Conservation (phyloP, 2,329 filamentous ascomycete genomes). For the Claviceps pusilla region DNA sequence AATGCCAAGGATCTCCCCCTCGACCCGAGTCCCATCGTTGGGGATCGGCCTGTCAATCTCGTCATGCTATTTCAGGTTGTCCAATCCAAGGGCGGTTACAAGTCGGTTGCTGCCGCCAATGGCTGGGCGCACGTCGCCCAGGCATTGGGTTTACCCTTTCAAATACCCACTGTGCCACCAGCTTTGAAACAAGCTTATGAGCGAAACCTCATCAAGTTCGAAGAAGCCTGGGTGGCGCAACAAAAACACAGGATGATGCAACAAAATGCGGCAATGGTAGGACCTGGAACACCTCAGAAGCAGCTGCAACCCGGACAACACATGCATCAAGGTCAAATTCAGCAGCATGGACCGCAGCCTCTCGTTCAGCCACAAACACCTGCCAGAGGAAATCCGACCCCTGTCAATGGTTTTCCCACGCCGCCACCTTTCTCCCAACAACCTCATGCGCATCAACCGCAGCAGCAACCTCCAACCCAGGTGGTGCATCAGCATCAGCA, state of each 20-base stretch:
- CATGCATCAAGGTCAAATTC: slow-evolving; percentile 18
- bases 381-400: slow-evolving; percentile 24
- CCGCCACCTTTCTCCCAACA: slow-evolving; percentile 18
- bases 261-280: slow-evolving; percentile 18
- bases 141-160: slow-evolving; percentile 45
- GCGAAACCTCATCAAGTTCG: slow-evolving; percentile 60
- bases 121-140: slow-evolving; percentile 61
- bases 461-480: slow-evolving; percentile 5
- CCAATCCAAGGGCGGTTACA: slow-evolving; percentile 60
- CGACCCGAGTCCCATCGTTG: slow-evolving; percentile 58
- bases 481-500: not conserved
- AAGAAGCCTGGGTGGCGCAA: slow-evolving; percentile 48
- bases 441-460: slow-evolving; percentile 5
- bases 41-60: slow-evolving; percentile 58
- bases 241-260: slow-evolving; percentile 39
- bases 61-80: slow-evolving; percentile 66
- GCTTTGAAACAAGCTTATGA: slow-evolving; percentile 64
- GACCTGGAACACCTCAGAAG: slow-evolving; percentile 16
- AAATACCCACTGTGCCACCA: slow-evolving; percentile 49
- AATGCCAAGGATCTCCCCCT: slow-evolving; percentile 55
- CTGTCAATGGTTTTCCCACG: slow-evolving; percentile 23
- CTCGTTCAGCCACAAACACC: slow-evolving; percentile 25
- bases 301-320: slow-evolving; percentile 24
- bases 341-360: slow-evolving; percentile 17
- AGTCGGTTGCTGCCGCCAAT: slow-evolving; percentile 52